Evolutionary conservation across 2,329 filamentous ascomycete genomes (phyloP).

Genomic region (Colletotrichum sp.): DNA sequence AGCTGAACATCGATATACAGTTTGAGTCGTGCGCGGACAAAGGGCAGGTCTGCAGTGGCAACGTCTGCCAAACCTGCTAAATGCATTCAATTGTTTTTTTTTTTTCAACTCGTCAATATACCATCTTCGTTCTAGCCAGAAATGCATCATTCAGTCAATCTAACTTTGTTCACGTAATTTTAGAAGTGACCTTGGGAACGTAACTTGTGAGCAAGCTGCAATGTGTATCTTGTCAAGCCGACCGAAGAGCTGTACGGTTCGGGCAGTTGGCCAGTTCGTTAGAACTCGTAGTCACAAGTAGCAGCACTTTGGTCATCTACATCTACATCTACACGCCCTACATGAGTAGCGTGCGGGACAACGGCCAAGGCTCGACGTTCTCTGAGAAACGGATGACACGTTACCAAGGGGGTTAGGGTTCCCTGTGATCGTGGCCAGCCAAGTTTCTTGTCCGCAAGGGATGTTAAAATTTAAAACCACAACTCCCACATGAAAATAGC

Average conservation of each 20-base stretch:
- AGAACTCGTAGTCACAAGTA: neutral
- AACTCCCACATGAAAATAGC: neutral
- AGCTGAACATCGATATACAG: neutral
- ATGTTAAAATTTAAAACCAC: neutral
- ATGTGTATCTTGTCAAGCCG: neutral
- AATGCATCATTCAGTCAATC: neutral
- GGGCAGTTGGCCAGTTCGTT: accelerated
- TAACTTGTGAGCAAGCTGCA: neutral
- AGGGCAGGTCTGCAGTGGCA: neutral
- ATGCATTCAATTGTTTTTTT: neutral
- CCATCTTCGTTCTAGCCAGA: neutral
- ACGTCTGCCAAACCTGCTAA: neutral
- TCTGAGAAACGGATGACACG: neutral
- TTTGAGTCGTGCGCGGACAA: neutral
- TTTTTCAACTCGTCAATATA: neutral
- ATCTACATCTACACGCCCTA: neutral
- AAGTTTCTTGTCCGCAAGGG: neutral
- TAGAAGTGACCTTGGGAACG: neutral
- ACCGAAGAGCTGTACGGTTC: neutral
- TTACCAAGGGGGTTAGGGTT: neutral
- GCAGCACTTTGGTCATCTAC: neutral
- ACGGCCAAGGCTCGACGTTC: neutral
- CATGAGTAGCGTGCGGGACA: accelerated
- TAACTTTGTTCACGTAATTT: neutral
- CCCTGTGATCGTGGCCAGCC: neutral